Base-by-base conservation (phyloP, 495 filamentous ascomycete genomes). In the Poronia punctata region DNA sequence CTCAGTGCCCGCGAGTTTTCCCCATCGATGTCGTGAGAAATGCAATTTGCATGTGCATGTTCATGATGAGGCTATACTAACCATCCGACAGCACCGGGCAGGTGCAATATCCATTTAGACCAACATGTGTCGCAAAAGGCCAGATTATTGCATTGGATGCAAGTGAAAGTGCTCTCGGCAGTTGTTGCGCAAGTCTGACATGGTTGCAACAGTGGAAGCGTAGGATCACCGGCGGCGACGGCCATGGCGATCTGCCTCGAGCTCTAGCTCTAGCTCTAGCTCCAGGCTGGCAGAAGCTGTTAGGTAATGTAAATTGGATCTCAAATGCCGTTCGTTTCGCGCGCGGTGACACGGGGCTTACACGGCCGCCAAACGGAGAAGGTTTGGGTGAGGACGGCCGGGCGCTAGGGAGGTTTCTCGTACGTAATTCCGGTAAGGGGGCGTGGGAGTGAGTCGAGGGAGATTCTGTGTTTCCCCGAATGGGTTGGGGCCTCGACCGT, bases 111-210 rank as follows among this genome's bases (percentile, higher is more conserved):
- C 49, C 56, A 54, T 61, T 64, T 45, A 29, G 53, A 30, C 66
- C 66, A 49, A 45, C 62, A 66, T 1, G 29, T 38, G 4, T 62
- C 59, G 45, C 62, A 66, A 36, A 61, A 65, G 11, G 52, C 22
- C 61, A 79, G 34, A 72, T 61, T 61, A 42, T 61, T 61, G 25
- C 58, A 61, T 29, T 61, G 58, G 10, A 59, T 55, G 50, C 56
- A 61, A 20, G 58, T 59, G 43, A 47, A 61, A 1, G 45, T 53
- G 35, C 35, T 59, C 7, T 49, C 43, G 29, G 43, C 43, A 35
- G 39, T 51, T 14, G 41, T 53, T 32, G 49, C 40, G 37, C 57
- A 61, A 2, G 49, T 49, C 38, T 59, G 54, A 38, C 57, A 61
- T 25, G 53, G 50, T 43, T 49, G 44, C 22, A 47, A 38, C 18